These are phyloP conservation scores for Salix viminalis DNA, from an alignment of 345 rosid genomes.

Conservation along the genomic window DNA sequence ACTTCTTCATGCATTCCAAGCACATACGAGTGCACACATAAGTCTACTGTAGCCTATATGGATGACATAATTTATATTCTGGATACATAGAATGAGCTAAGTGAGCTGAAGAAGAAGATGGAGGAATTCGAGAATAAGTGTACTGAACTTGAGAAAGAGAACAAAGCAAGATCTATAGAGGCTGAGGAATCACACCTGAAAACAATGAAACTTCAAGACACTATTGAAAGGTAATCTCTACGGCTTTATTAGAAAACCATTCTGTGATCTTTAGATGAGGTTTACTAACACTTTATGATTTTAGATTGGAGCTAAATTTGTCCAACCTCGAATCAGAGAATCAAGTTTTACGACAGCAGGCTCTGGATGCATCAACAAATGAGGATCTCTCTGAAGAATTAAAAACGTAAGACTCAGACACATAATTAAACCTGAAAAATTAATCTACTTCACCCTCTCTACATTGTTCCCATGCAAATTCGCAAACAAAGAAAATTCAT, in stretches of 20 bases:
- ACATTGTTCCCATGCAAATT: neutral
- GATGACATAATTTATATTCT: conserved; percentile 15
- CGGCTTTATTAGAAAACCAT: neutral
- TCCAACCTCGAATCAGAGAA: conserved; percentile 65
- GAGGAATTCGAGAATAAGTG: conserved; percentile 43
- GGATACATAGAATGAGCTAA: conserved; percentile 38
- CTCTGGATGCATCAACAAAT: conserved; percentile 41
- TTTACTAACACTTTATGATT: conserved; percentile 15
- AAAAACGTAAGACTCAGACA: conserved; percentile 26
- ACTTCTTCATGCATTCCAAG: too few relatives aligned
- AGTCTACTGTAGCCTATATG: neutral
- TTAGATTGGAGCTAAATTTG: conserved; percentile 46
- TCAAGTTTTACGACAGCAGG: conserved; percentile 67
- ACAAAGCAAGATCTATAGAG: conserved; percentile 35
- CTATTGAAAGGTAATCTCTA: conserved; percentile 40
- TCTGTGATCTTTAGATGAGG: neutral
- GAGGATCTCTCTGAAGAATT: conserved; percentile 40
- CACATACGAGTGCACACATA: neutral
- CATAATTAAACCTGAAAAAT: neutral
- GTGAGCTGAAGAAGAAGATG: conserved; percentile 32
- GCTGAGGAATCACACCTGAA: conserved; percentile 51
- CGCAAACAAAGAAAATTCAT: neutral
- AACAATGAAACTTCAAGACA: conserved; percentile 40
- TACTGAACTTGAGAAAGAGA: conserved; percentile 38
- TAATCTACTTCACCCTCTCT: neutral